Base-by-base conservation (phyloP, 192 early-diverging fungal species). In the Backusella parvicylindrica region DNA sequence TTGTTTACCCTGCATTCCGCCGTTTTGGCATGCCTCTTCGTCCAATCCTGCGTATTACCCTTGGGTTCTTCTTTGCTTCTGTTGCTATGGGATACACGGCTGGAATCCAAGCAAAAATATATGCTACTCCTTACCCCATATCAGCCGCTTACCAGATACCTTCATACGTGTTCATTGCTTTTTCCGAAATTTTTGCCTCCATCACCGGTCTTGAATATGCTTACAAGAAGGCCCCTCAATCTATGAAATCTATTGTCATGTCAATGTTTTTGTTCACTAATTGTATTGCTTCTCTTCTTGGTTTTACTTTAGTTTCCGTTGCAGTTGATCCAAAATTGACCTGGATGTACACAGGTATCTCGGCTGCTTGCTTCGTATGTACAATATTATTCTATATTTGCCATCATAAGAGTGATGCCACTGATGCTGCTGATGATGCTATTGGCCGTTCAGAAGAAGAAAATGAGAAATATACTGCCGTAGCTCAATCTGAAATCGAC, bases 201-300 rank as follows among this genome's bases (percentile, higher is more conserved):
- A 85, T 89, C 70, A 91, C 91, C 6, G 89, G 89, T 64, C 84
- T 92, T 56, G 91, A 90, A 83, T 91, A 85, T 72, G 91, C 87
- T 9, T 92, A 85, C 85, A 90, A 82, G 56, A 88, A 85, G 79
- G 88, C 90, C 3, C 88, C 90, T 13, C 74, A 79, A 7, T 71
- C 70, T 49, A 88, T 91, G 88, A 91, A 90, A 78, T 91, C 89
- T 11, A 81, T 91, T 13, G 89, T 93, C 18, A 91, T 90, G 85
- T 83, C 89, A n/a, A 70, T 91, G 9, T 91, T 88, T 83, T 76
- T 91, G 68, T 86, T 88, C 56, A 89, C 83, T 15, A 84, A 76
- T 71, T 84, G 82, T 70, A 23, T 84, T 18, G 86, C 87, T 43
- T 82, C 88, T n/a, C 26, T 89, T n/a, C 70, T 91, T 30, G 86